Evolutionary conservation across 148 eudicot genomes (phyloP), one percentile per base, ranked within the genome.

Genomic region (Persicaria maculosa): DNA sequence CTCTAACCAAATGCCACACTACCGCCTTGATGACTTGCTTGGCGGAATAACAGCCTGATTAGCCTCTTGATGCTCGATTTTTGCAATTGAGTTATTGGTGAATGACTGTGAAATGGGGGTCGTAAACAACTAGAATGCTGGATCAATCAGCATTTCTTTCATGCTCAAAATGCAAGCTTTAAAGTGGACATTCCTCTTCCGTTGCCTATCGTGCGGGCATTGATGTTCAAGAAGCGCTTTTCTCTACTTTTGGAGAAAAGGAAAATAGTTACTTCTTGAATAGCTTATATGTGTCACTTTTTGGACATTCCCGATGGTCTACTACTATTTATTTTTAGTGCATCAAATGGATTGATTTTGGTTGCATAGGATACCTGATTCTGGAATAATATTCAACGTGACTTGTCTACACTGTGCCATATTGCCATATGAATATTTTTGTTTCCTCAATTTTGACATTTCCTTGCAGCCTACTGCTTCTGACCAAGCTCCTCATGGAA

Each of bases 401-500:
- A 71, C 36, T 62, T 16, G 25, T 44, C 40, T 64, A 3, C 31
- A 25, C 4, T 64, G 7, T 50, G 57, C 14, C 22, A 20, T 62
- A 10, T 12, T 40, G 71, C 45, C 8, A 11, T 22, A 22, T 4
- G 11, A 15, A 11, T 65, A 4, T 74, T 6, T 53, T 16, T n/a
- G 14, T 45, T 58, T 61, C 50, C 25, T n/a, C 15, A 4, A 40
- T 65, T 15, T 65, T 9, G 6, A 65, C 9, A 11, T 20, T 64
- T 71, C 9, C 57, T 57, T 71, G 48, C 74, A 85, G 89, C 74
- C 84, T 77, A 75, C 71, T 75, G 20, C 75, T 58, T 75, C 83
- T 61, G 78, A 78, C 20, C 83, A 79, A 75, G 72, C 76, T 76
- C 74, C 91, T 72, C 90, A 86, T 73, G 90, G 84, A 73, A 85